These are phyloP conservation scores for Curvularia lunata DNA, from an alignment of 2,329 filamentous ascomycete species.

Conservation along the genomic window DNA sequence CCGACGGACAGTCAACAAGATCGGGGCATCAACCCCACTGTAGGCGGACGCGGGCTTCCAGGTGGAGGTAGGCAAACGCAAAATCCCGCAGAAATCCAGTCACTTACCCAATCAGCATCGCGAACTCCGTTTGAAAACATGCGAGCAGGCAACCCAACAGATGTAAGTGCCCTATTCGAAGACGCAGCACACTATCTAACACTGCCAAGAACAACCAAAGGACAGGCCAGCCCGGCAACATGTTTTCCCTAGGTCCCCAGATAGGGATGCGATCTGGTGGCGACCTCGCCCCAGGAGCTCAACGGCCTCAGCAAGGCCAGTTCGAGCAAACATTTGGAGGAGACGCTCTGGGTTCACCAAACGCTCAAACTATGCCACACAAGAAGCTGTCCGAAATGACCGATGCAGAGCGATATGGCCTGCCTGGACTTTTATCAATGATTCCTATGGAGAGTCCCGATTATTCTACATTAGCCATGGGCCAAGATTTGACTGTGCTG, in stretches of 20 bases:
- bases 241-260: slow-evolving; percentile 42
- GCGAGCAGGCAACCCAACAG: slow-evolving; percentile 42
- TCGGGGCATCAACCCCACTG: slow-evolving; percentile 37
- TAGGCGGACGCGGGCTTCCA: slow-evolving; percentile 39
- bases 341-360: slow-evolving; percentile 39
- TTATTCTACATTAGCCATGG: slow-evolving; percentile 60
- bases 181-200: slow-evolving; percentile 15
- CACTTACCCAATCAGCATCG: slow-evolving; percentile 30
- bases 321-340: slow-evolving; percentile 43
- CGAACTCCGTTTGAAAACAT: slow-evolving; percentile 43
- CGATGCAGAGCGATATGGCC: slow-evolving; percentile 65
- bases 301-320: slow-evolving; percentile 39
- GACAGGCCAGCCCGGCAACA: slow-evolving; percentile 36
- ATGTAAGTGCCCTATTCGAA: slow-evolving; percentile 21
- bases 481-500: slow-evolving; percentile 68
- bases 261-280: slow-evolving; percentile 28
- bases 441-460: slow-evolving; percentile 62
- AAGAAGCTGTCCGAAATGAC: slow-evolving; percentile 63
- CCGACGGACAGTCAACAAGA: slow-evolving; percentile 48
- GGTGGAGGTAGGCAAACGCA: slow-evolving; percentile 27
- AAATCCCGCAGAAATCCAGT: background rate
- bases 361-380: slow-evolving; percentile 45
- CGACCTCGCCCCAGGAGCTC: slow-evolving; percentile 35
- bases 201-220: slow-evolving; percentile 31
- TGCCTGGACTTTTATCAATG: slow-evolving; percentile 65